These are phyloP conservation scores for Perilla frutescens DNA, from an alignment of 257 asterid genomes.

Conservation along the genomic window DNA sequence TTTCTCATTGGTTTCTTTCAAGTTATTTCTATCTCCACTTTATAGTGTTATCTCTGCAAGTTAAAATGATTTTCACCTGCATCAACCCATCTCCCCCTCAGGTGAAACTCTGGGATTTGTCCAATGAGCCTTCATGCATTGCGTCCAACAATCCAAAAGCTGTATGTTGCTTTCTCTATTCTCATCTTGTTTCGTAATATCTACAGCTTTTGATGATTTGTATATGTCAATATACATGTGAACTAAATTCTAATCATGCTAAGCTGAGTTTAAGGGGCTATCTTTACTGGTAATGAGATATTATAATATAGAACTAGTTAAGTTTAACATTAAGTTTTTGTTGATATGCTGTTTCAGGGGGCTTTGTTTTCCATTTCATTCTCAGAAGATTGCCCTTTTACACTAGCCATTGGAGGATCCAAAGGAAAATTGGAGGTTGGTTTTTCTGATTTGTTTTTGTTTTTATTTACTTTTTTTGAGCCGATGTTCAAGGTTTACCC, in stretches of 20 bases:
- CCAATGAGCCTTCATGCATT: constrained; percentile 70
- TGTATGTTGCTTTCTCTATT: constrained; percentile 36
- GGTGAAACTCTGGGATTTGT: constrained; percentile 97
- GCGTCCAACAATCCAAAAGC: constrained; percentile 59
- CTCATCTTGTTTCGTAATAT: background rate
- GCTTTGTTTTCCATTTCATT: constrained; percentile 82
- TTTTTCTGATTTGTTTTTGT: no score
- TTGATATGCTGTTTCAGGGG: constrained; percentile 59
- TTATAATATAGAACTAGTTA: background rate
- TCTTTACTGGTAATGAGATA: no score
- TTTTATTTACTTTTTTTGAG: background rate
- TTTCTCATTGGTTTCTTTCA: constrained; percentile 11
- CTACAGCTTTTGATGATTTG: background rate
- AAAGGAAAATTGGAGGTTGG: constrained; percentile 79
- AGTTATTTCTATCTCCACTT: background rate
- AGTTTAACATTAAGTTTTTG: background rate
- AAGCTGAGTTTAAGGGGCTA: background rate
- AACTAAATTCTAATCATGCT: background rate
- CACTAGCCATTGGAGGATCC: constrained; percentile 86
- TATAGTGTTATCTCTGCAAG: background rate
- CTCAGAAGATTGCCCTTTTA: constrained; percentile 73
- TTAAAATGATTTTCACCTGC: background rate
- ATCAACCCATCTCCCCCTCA: constrained; percentile 37
- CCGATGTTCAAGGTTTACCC: background rate
- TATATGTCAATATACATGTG: background rate